Percentiles rank a stretch among this genome's conserved stretches.
Conservation (phyloP, 202 grass and related monocot species). For the Eragrostis tef region DNA sequence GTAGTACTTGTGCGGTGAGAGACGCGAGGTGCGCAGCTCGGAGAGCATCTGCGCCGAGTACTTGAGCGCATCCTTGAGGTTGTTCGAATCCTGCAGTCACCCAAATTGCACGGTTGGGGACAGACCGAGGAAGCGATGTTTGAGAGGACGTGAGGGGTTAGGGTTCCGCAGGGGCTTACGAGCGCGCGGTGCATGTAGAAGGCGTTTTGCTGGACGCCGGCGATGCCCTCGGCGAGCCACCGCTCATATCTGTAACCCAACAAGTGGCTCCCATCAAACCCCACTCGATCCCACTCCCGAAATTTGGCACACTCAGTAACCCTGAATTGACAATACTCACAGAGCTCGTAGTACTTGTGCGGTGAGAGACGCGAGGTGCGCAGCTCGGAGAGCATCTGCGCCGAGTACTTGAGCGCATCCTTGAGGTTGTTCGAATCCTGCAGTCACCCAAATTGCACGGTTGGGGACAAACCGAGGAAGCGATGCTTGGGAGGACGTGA, state of each 20-base stretch:
- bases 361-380: constrained; percentile 91
- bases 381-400: constrained; percentile 98
- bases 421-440: constrained; percentile 97
- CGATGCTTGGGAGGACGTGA: constrained; percentile 14
- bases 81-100: constrained; percentile 76
- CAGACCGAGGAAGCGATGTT: not conserved
- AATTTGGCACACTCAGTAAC: constrained; percentile 6
- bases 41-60: constrained; percentile 99
- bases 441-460: constrained; percentile 27
- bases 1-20: constrained; percentile 98
- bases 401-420: constrained; percentile 97
- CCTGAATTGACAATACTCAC: constrained; percentile 52
- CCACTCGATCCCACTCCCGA: constrained; percentile 22
- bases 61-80: constrained; percentile 97
- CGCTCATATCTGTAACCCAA: constrained; percentile 78
- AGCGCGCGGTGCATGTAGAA: constrained; percentile 98
- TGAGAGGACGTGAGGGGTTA: constrained; percentile 19
- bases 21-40: constrained; percentile 90
- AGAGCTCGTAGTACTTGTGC: constrained; percentile 99
- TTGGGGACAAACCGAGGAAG: constrained; percentile 29
- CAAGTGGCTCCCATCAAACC: constrained; percentile 46
- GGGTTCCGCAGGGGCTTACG: constrained; percentile 47
- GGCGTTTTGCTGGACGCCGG: constrained; percentile 97
- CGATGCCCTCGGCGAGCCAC: constrained; percentile 97
- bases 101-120: constrained; percentile 43